Conservation (phyloP, 2,329 filamentous ascomycete genomes). For the Scleromitrula shiraiana region DNA sequence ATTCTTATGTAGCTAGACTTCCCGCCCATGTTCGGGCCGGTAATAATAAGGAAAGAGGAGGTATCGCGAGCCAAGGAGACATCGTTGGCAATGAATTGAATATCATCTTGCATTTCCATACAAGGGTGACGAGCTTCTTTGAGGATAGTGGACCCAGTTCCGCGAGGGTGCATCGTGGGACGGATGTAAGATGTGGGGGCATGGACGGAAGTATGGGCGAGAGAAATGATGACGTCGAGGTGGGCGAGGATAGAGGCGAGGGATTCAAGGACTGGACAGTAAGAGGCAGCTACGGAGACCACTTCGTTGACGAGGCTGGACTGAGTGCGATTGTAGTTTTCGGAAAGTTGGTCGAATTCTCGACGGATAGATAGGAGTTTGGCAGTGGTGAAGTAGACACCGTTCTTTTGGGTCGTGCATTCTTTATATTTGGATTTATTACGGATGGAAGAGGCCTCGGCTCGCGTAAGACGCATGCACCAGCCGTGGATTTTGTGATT, state of each 20-base stretch:
- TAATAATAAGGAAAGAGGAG: constrained; percentile 71
- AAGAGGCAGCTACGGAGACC: constrained; percentile 86
- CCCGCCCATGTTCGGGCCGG: constrained; percentile 97
- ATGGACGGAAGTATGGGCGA: constrained; percentile 88
- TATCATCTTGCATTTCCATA: constrained; percentile 97
- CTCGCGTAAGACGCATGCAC: constrained; percentile 89
- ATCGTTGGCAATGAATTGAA: constrained; percentile 98
- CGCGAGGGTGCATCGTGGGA: constrained; percentile 82
- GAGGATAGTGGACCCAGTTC: constrained; percentile 81
- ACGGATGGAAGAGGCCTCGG: constrained; percentile 85
- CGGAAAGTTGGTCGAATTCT: constrained; percentile 88
- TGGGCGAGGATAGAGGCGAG: constrained; percentile 85
- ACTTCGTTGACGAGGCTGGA: constrained; percentile 86
- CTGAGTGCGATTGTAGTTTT: constrained; percentile 93
- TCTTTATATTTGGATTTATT: constrained; percentile 88
- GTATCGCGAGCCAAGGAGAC: constrained; percentile 69
- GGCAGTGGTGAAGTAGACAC: constrained; percentile 93
- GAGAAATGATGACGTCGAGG: constrained; percentile 88
- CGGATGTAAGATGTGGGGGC: constrained; percentile 87
- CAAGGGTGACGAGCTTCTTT: constrained; percentile 92
- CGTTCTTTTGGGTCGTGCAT: constrained; percentile 97
- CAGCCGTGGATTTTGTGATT: constrained; percentile 94
- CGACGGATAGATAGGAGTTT: constrained; percentile 71
- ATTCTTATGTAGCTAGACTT: constrained; percentile 98
- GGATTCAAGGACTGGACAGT: constrained; percentile 85